Conservation (phyloP, 2,329 filamentous ascomycete species). For the Curvularia eragrostidis region DNA sequence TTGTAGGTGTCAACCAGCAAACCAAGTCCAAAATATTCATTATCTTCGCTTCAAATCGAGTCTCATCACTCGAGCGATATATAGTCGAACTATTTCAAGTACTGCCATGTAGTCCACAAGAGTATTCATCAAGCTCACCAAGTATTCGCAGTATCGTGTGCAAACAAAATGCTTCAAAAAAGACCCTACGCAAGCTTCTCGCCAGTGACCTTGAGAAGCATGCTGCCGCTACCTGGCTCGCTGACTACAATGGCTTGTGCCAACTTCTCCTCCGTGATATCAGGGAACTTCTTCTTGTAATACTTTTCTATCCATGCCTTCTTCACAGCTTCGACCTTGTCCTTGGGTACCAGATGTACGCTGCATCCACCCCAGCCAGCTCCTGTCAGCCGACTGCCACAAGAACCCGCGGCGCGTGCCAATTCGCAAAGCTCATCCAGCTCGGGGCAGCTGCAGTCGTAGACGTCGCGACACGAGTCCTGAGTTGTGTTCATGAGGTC, state of each 20-base stretch:
- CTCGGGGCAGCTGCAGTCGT: constrained; percentile 91
- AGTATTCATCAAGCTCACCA: not conserved
- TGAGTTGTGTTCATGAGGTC: constrained; percentile 89
- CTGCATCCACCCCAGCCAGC: constrained; percentile 97
- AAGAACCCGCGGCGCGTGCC: constrained; percentile 77
- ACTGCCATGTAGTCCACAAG: not conserved
- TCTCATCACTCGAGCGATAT: not conserved
- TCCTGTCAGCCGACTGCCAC: constrained; percentile 86
- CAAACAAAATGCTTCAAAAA: not conserved
- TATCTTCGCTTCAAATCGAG: not conserved
- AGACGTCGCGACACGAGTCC: constrained; percentile 81
- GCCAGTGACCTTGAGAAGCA: constrained; percentile 45
- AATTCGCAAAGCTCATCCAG: constrained; percentile 88
- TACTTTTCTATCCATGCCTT: constrained; percentile 81
- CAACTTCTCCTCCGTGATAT: constrained; percentile 74
- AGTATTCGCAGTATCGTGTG: too few relatives aligned
- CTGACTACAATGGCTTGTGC: constrained; percentile 85
- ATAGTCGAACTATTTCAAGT: not conserved
- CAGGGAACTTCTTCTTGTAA: constrained; percentile 74
- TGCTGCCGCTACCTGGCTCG: constrained; percentile 76
- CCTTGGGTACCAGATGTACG: constrained; percentile 86
- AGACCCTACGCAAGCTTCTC: constrained; percentile 36
- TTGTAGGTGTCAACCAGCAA: not conserved
- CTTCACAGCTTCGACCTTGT: constrained; percentile 80
- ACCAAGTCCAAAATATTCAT: not conserved